A percentile compares a stretch with the other conserved stretches of the same genome.
phyloP scores from a whole-genome alignment of 352 stramenopile species.

The Pythium volutum region DNA sequence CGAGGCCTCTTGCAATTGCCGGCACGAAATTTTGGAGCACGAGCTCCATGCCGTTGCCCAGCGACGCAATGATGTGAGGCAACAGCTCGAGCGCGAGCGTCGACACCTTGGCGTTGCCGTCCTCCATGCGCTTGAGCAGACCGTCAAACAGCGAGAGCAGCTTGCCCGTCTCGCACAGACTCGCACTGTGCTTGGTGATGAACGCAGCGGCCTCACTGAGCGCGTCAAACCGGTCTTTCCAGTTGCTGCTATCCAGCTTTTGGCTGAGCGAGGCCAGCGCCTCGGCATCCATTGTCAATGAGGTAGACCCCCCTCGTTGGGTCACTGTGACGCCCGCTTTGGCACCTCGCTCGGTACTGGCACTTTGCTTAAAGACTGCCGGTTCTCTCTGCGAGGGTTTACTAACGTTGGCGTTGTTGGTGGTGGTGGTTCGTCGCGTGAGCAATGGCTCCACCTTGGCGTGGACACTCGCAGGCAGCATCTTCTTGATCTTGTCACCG shows the following conservation, averaged over 20 bases:
- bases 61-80: conserved; percentile 38
- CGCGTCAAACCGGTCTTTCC: conserved; percentile 75
- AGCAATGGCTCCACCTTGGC: conserved; percentile 48
- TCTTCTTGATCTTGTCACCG: conserved; percentile 47
- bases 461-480: conserved; percentile 41
- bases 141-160: conserved; percentile 62
- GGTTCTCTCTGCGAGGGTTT: neutral
- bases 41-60: conserved; percentile 56
- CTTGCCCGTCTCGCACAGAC: conserved; percentile 40
- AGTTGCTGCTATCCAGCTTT: conserved; percentile 68
- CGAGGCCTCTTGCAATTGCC: conserved; percentile 52
- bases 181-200: conserved; percentile 21
- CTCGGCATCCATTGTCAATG: conserved; percentile 29
- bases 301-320: neutral
- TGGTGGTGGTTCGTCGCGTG: neutral
- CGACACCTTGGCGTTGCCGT: conserved; percentile 76
- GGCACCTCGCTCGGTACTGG: neutral
- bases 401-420: neutral
- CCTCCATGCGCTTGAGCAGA: conserved; percentile 65
- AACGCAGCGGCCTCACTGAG: conserved; percentile 42
- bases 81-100: conserved; percentile 59
- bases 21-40: conserved; percentile 57
- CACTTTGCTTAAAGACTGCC: conserved; percentile 1
- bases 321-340: neutral
- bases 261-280: conserved; percentile 37